A percentile compares a stretch with the other conserved stretches of the same genome.
phyloP scores from a whole-genome alignment of 2,329 filamentous ascomycete genomes.

The Aspergillus novofumigatus region DNA sequence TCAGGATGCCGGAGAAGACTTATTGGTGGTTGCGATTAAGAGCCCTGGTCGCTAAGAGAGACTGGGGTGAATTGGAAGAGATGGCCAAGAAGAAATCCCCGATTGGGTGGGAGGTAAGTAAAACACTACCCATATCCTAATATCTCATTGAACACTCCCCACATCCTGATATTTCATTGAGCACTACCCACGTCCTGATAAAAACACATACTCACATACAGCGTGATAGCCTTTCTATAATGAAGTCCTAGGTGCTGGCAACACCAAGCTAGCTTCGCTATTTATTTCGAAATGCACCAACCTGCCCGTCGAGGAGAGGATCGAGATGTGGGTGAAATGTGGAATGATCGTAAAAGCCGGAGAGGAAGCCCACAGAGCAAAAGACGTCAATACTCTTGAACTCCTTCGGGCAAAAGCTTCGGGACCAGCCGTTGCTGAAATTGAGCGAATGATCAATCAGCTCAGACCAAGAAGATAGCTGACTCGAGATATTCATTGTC shows the following conservation, averaged over 20 bases:
- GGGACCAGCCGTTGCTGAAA: slow-evolving; percentile 66
- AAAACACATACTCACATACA: slow-evolving; percentile 24
- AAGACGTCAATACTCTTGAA: slow-evolving; percentile 72
- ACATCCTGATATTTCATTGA: too few species aligned
- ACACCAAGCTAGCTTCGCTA: slow-evolving; percentile 73
- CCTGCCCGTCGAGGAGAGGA: slow-evolving; percentile 63
- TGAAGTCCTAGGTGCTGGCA: slow-evolving; percentile 80
- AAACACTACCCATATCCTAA: slow-evolving; percentile 8
- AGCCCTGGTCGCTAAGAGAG: slow-evolving; percentile 81
- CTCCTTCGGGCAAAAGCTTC: slow-evolving; percentile 70
- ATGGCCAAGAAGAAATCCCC: slow-evolving; percentile 75
- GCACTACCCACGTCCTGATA: too few species aligned
- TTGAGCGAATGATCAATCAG: slow-evolving; percentile 70
- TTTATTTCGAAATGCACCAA: slow-evolving; percentile 86
- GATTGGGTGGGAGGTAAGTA: slow-evolving; percentile 88
- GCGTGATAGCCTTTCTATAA: slow-evolving; percentile 79
- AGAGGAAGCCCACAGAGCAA: slow-evolving; percentile 81
- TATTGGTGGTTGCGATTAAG: slow-evolving; percentile 83
- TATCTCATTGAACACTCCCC: neutral
- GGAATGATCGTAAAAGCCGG: slow-evolving; percentile 83
- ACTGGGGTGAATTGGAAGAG: slow-evolving; percentile 92
- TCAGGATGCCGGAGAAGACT: slow-evolving; percentile 87
- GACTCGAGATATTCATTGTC: slow-evolving; percentile 11
- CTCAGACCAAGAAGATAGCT: slow-evolving; percentile 43
- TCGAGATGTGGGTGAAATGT: slow-evolving; percentile 96